Conservation (phyloP, 1,284 basidiomycete species). For the Apiotrichum gamsii region DNA sequence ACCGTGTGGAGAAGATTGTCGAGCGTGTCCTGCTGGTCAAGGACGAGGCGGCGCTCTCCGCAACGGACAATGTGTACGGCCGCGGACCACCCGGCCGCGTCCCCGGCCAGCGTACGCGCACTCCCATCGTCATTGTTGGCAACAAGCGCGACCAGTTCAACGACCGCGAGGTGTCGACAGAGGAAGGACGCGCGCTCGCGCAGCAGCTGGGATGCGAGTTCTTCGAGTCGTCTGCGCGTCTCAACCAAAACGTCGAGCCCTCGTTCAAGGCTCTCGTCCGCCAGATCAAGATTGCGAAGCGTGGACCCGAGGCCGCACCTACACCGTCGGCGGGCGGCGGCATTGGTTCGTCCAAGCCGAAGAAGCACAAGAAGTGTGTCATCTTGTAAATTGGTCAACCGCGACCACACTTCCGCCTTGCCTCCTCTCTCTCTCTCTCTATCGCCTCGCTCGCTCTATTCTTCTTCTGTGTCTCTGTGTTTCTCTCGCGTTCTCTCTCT, state of each 20-base stretch:
- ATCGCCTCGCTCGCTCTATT: not conserved
- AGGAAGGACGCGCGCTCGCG: slow-evolving; percentile 82
- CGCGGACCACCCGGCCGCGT: not conserved
- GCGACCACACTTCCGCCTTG: no score
- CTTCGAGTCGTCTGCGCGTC: slow-evolving; percentile 94
- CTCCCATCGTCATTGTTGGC: slow-evolving; percentile 68
- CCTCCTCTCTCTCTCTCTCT: no score
- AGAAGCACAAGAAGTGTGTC: slow-evolving; percentile 46
- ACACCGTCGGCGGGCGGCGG: slow-evolving; percentile 3
- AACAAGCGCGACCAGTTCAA: slow-evolving; percentile 77
- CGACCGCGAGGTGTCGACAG: slow-evolving; percentile 77
- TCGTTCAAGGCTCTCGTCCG: slow-evolving; percentile 88
- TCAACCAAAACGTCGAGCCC: slow-evolving; percentile 87
- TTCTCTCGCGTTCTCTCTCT: not conserved
- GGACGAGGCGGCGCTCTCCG: slow-evolving; percentile 60
- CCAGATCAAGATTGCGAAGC: slow-evolving; percentile 55
- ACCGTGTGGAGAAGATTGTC: slow-evolving; percentile 88
- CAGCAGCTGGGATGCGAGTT: slow-evolving; percentile 86
- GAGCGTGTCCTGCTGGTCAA: slow-evolving; percentile 92
- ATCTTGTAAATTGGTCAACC: slow-evolving; percentile 45
- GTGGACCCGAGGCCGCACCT: slow-evolving; percentile 12
- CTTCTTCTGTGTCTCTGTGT: not conserved
- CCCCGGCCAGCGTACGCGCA: slow-evolving; percentile 13
- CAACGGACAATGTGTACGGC: slow-evolving; percentile 4
- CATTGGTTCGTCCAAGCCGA: slow-evolving; percentile 12